Conservation (phyloP, 768 basidiomycete genomes). For the Crepidotus variabilis region DNA sequence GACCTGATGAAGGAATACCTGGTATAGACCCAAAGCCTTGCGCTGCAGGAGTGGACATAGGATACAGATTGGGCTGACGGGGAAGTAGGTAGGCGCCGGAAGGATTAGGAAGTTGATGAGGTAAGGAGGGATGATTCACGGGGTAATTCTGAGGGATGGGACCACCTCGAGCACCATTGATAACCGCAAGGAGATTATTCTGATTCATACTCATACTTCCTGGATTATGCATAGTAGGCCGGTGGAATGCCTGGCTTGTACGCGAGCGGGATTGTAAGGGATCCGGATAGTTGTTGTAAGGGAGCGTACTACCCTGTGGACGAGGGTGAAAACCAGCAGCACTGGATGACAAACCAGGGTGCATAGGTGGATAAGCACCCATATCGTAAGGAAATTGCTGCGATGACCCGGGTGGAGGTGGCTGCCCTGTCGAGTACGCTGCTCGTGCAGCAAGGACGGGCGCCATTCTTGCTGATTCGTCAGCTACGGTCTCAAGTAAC, state of each 20-base stretch:
- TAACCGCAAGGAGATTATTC: slow-evolving; percentile 40
- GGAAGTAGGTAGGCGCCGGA: not conserved
- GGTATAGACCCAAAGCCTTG: not conserved
- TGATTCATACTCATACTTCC: slow-evolving; percentile 50
- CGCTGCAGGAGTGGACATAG: not conserved
- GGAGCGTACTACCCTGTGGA: slow-evolving; percentile 4
- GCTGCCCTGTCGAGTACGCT: slow-evolving; percentile 17
- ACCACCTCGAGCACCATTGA: slow-evolving; percentile 30
- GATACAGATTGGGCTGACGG: not conserved
- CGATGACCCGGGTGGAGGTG: slow-evolving; percentile 6
- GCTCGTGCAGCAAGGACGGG: slow-evolving; percentile 30
- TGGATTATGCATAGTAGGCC: slow-evolving; percentile 25
- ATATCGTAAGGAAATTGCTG: slow-evolving; percentile 7
- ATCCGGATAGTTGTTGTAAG: slow-evolving; percentile 15
- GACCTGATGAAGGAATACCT: not conserved
- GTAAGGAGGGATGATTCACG: slow-evolving; percentile 12
- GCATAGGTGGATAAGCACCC: slow-evolving; percentile 24
- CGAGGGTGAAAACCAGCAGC: slow-evolving; percentile 17
- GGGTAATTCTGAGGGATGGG: slow-evolving; percentile 16
- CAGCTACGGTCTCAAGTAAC: slow-evolving; percentile 65
- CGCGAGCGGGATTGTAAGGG: slow-evolving; percentile 44
- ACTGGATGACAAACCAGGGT: slow-evolving; percentile 12
- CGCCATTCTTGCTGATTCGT: slow-evolving; percentile 67
- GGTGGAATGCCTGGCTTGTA: slow-evolving; percentile 43
- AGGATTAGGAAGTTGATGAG: slow-evolving; percentile 10